Evolutionary conservation across 2,329 filamentous ascomycete species (phyloP).

Genomic region (Metarhizium album): DNA sequence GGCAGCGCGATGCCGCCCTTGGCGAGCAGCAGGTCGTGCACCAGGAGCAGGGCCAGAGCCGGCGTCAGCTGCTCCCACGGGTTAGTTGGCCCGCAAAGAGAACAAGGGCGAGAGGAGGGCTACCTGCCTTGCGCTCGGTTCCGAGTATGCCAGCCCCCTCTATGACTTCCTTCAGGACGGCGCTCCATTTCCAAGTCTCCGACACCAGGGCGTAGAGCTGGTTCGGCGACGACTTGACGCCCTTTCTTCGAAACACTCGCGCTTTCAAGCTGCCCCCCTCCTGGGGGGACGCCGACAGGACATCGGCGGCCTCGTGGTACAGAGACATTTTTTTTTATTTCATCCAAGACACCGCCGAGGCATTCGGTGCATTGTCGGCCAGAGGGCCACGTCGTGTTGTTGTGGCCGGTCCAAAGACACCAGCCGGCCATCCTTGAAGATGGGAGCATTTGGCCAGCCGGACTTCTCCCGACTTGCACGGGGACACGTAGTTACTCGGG

Average conservation of each 20-base stretch:
- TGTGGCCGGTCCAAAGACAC: too few relatives aligned
- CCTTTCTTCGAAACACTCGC: slow-evolving; percentile 64
- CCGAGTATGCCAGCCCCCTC: slow-evolving; percentile 65
- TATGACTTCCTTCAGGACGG: slow-evolving; percentile 78
- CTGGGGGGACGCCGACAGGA: slow-evolving; percentile 48
- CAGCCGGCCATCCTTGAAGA: too few relatives aligned
- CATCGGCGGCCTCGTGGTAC: slow-evolving; percentile 78
- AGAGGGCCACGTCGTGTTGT: background rate
- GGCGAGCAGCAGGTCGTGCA: slow-evolving; percentile 75
- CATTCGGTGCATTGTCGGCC: background rate
- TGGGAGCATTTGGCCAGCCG: slow-evolving; percentile 7
- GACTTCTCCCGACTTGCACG: slow-evolving; percentile 9
- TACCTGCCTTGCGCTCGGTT: slow-evolving; percentile 70
- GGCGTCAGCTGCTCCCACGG: slow-evolving; percentile 59
- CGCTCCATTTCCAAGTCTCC: slow-evolving; percentile 86
- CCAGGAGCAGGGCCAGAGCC: slow-evolving; percentile 66
- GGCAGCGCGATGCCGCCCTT: slow-evolving; percentile 78
- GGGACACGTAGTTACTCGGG: too few relatives aligned
- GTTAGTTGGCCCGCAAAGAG: background rate
- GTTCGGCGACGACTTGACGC: slow-evolving; percentile 64
- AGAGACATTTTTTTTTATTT: slow-evolving; percentile 83
- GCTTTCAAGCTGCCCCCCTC: slow-evolving; percentile 77
- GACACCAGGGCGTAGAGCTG: slow-evolving; percentile 81
- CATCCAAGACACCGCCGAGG: background rate
- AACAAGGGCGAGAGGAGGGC: background rate